These are phyloP conservation scores for Nymphaea colorata DNA, from an alignment of 164 flowering plant species.

Conservation along the genomic window DNA sequence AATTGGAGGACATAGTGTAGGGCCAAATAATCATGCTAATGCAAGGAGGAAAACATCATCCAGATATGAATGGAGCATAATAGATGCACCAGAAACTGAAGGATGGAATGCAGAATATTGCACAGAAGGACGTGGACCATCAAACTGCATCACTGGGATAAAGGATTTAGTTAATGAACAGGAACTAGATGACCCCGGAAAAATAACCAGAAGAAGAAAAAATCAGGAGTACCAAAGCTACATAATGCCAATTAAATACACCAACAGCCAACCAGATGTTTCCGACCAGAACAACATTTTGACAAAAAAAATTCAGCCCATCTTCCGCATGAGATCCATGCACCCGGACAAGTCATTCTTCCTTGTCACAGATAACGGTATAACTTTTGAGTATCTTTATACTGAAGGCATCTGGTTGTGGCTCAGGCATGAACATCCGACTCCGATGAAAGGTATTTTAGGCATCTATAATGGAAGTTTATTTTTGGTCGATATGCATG, in stretches of 20 bases:
- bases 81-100: slow-evolving; percentile 84
- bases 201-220: slow-evolving; percentile 28
- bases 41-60: slow-evolving; percentile 29
- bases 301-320: slow-evolving; percentile 19
- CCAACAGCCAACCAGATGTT: slow-evolving; percentile 9
- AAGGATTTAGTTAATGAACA: slow-evolving; percentile 23
- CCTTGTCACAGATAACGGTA: slow-evolving; percentile 40
- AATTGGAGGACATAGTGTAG: slow-evolving; percentile 54
- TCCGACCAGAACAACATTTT: slow-evolving; percentile 18
- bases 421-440: slow-evolving; percentile 60
- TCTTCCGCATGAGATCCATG: slow-evolving; percentile 49
- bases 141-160: slow-evolving; percentile 59
- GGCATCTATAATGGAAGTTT: slow-evolving; percentile 79
- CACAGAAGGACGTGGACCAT: slow-evolving; percentile 63
- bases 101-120: slow-evolving; percentile 95
- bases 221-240: slow-evolving; percentile 30
- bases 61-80: slow-evolving; percentile 56
- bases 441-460: slow-evolving; percentile 45
- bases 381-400: slow-evolving; percentile 50
- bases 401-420: slow-evolving; percentile 59
- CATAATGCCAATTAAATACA: slow-evolving; percentile 21
- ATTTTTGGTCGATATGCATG: slow-evolving; percentile 47
- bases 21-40: slow-evolving; percentile 29
- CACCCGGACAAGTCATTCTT: slow-evolving; percentile 60
- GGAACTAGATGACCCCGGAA: slow-evolving; percentile 28